These are phyloP conservation scores for Eremothecium coryli DNA, from an alignment of 1,139 yeast species.

Conservation along the genomic window DNA sequence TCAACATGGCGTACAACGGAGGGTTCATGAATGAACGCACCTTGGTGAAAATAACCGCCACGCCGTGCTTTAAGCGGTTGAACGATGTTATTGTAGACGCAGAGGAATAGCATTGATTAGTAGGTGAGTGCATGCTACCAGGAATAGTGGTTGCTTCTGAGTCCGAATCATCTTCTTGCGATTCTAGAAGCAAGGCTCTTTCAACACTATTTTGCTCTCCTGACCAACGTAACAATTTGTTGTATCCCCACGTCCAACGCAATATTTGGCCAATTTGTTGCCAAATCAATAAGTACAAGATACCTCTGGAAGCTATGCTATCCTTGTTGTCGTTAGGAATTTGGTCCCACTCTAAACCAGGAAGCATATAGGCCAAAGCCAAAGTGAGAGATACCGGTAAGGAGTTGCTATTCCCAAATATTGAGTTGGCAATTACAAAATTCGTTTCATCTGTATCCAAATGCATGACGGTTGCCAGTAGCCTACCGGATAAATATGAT, in stretches of 20 bases:
- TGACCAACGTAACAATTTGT: constrained; percentile 45
- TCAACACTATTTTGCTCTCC: constrained; percentile 23
- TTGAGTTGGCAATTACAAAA: constrained; percentile 73
- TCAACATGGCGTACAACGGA: constrained; percentile 85
- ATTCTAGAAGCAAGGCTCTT: not conserved
- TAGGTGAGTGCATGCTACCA: not conserved
- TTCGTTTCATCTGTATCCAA: constrained; percentile 59
- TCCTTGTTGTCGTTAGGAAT: constrained; percentile 53
- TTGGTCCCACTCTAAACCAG: constrained; percentile 66
- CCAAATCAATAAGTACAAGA: constrained; percentile 58
- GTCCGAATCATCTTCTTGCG: constrained; percentile 6
- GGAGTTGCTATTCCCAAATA: constrained; percentile 74
- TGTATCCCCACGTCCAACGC: constrained; percentile 80
- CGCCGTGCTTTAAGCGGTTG: not conserved
- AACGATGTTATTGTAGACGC: not conserved
- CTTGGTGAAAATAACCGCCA: constrained; percentile 3
- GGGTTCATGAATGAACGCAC: constrained; percentile 66
- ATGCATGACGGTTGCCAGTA: constrained; percentile 38
- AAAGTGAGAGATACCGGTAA: constrained; percentile 67
- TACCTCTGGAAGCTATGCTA: constrained; percentile 66
- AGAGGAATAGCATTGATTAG: not conserved
- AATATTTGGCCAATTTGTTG: constrained; percentile 72
- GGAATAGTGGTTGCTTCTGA: constrained; percentile 1
- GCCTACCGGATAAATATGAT: constrained; percentile 44
- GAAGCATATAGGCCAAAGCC: constrained; percentile 61